A percentile compares a stretch with the other conserved stretches of the same genome.
phyloP scores from a whole-genome alignment of 2,329 filamentous ascomycete genomes.

The Diaporthe capsici region DNA sequence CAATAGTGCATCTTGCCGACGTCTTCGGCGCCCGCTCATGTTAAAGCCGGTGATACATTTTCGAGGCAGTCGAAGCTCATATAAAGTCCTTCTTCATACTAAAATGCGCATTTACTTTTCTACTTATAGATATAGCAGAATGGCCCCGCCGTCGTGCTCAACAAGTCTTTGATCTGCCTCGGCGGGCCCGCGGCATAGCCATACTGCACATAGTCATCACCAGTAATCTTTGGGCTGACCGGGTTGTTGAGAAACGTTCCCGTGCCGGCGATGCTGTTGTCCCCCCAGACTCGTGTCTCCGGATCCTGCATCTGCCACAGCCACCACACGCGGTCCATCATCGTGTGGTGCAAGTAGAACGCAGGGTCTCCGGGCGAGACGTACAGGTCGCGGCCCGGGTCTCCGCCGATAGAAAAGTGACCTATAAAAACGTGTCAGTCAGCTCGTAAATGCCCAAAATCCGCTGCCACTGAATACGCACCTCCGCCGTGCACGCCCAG shows the following conservation, averaged over 20 bases:
- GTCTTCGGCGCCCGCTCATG: not conserved
- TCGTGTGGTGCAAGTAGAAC: conserved; percentile 6
- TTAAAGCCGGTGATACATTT: not conserved
- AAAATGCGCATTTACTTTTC: not conserved
- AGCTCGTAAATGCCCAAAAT: not conserved
- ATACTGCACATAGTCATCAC: conserved; percentile 31
- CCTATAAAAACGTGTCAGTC: not conserved
- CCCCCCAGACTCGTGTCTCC: conserved; percentile 50
- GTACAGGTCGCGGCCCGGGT: conserved; percentile 1
- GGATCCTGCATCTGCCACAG: conserved; percentile 54
- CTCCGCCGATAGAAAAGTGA: not conserved
- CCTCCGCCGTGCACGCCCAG: conserved; percentile 11
- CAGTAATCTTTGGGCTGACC: conserved; percentile 45
- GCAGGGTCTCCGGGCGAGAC: conserved; percentile 12
- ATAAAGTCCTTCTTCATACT: not conserved
- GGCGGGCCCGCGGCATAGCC: conserved; percentile 9
- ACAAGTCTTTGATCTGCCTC: conserved; percentile 33
- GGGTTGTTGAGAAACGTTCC: conserved; percentile 37
- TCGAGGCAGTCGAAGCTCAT: not conserved
- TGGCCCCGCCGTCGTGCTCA: conserved; percentile 37
- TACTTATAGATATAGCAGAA: conserved; percentile 42
- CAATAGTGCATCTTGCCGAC: not conserved
- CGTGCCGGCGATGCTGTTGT: conserved; percentile 19
- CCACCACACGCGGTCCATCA: conserved; percentile 50
- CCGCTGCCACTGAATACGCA: not conserved